A percentile compares a stretch with the other conserved stretches of the same genome.
Evolutionary conservation across 2,329 filamentous ascomycete species (phyloP).

Genomic region (Paraphaeosphaeria minitans): DNA sequence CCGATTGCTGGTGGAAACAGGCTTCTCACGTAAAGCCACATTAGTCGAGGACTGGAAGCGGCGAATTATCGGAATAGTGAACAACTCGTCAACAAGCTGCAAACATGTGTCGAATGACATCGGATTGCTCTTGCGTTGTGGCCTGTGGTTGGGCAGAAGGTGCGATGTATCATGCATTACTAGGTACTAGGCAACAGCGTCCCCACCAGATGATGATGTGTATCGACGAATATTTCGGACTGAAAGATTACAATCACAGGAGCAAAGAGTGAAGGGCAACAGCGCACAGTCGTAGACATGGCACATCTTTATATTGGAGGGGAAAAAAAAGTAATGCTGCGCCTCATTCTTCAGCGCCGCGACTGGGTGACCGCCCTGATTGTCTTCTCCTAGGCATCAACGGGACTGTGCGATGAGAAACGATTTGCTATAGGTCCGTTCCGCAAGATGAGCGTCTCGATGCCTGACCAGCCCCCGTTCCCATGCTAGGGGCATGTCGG

Average conservation of each 20-base stretch:
- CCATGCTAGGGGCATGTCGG: neutral
- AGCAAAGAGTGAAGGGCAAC: neutral
- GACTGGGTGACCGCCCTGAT: slow-evolving; percentile 28
- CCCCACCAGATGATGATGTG: slow-evolving; percentile 1
- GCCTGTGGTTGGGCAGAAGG: slow-evolving; percentile 19
- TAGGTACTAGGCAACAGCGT: slow-evolving; percentile 28
- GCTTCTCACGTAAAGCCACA: slow-evolving; percentile 19
- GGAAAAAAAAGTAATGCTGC: slow-evolving; percentile 30
- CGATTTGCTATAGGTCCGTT: slow-evolving; percentile 6
- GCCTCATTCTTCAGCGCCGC: slow-evolving; percentile 44
- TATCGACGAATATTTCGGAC: neutral
- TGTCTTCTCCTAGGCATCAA: slow-evolving; percentile 16
- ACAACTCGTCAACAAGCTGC: slow-evolving; percentile 18
- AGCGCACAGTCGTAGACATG: slow-evolving; percentile 3
- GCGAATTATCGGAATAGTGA: slow-evolving; percentile 14
- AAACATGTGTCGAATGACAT: slow-evolving; percentile 12
- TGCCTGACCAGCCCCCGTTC: neutral
- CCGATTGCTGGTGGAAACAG: slow-evolving; percentile 19
- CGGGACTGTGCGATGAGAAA: slow-evolving; percentile 8
- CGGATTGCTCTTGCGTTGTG: slow-evolving; percentile 18
- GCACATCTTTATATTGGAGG: slow-evolving; percentile 26
- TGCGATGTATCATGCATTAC: slow-evolving; percentile 27
- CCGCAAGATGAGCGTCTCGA: too few relatives aligned
- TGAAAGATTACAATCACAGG: neutral
- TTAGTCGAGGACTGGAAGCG: slow-evolving; percentile 33